These are phyloP conservation scores for Endocladia muricata DNA, from an alignment of 31 red algal species.

Conservation along the genomic window DNA sequence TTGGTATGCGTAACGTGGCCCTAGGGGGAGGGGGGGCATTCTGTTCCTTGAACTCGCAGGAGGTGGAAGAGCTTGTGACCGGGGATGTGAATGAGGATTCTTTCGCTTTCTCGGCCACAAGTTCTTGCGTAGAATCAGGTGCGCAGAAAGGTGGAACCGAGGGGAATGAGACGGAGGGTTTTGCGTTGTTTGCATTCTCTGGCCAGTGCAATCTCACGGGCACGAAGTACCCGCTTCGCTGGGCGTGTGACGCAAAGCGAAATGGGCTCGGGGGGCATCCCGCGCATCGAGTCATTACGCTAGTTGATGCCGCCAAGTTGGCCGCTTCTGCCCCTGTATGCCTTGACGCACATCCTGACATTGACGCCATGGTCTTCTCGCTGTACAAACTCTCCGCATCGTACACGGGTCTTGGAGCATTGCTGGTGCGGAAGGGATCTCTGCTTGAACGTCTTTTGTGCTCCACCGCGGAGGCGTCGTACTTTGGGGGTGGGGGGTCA, in stretches of 20 bases:
- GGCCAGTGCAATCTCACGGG: constrained; percentile 71
- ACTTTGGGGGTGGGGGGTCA: constrained; percentile 33
- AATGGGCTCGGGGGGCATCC: constrained; percentile 1
- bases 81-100: neutral
- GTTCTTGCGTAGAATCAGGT: too few relatives aligned
- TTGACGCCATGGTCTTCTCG: constrained; percentile 54
- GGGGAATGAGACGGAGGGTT: too few relatives aligned
- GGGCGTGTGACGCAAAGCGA: constrained; percentile 10
- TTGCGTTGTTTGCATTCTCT: constrained; percentile 32
- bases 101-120: neutral
- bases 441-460: constrained; percentile 20
- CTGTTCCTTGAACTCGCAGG: constrained; percentile 14
- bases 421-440: constrained; percentile 34
- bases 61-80: constrained; percentile 1
- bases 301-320: constrained; percentile 56
- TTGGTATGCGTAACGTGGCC: constrained; percentile 43
- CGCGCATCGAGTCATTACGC: constrained; percentile 20
- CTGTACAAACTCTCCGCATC: constrained; percentile 58
- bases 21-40: constrained; percentile 17
- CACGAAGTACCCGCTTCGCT: constrained; percentile 34
- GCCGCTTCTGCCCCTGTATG: constrained; percentile 15
- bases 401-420: constrained; percentile 59
- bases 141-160: too few relatives aligned
- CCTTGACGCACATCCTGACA: constrained; percentile 12
- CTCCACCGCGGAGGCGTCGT: constrained; percentile 10